Percentiles rank a stretch among this genome's conserved stretches.
These are phyloP conservation scores for Malassezia pachydermatis DNA, from an alignment of 1,284 basidiomycete species.

Conservation along the genomic window DNA sequence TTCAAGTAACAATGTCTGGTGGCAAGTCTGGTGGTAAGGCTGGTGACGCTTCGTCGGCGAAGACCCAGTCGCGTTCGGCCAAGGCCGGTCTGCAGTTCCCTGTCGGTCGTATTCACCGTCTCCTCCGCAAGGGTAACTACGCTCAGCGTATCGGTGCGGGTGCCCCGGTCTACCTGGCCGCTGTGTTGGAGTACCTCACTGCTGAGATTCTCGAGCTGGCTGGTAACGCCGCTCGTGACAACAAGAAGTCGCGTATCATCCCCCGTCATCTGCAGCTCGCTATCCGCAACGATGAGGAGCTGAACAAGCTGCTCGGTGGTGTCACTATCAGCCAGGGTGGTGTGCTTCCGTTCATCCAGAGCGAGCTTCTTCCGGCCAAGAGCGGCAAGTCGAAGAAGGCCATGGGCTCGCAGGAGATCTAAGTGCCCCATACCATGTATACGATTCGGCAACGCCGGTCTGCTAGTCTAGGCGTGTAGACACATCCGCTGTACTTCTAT, in stretches of 20 bases:
- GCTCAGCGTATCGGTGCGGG: slow-evolving; percentile 65
- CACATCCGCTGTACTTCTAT: slow-evolving; percentile 18
- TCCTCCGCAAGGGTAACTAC: slow-evolving; percentile 74
- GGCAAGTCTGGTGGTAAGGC: slow-evolving; percentile 51
- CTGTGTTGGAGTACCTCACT: slow-evolving; percentile 70
- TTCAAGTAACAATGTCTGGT: slow-evolving; percentile 41
- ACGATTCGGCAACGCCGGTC: slow-evolving; percentile 1
- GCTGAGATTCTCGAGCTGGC: slow-evolving; percentile 81
- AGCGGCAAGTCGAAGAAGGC: slow-evolving; percentile 53
- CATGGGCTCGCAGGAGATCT: slow-evolving; percentile 46
- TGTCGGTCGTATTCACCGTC: slow-evolving; percentile 77
- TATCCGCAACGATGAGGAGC: slow-evolving; percentile 56
- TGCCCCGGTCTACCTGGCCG: slow-evolving; percentile 74
- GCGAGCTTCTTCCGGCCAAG: slow-evolving; percentile 63
- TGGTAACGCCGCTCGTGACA: slow-evolving; percentile 61
- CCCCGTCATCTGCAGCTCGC: slow-evolving; percentile 81
- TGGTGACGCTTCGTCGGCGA: slow-evolving; percentile 49
- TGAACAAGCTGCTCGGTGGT: slow-evolving; percentile 66
- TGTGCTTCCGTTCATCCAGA: slow-evolving; percentile 61
- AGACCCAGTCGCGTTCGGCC: slow-evolving; percentile 63
- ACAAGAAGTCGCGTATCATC: slow-evolving; percentile 79
- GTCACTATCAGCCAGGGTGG: slow-evolving; percentile 84
- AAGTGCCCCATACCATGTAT: slow-evolving; percentile 16
- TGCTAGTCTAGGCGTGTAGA: slow-evolving; percentile 7
- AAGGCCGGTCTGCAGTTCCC: slow-evolving; percentile 63